Base-by-base conservation (phyloP, 139 green algal genomes). In the Coelastrella sp. region DNA sequence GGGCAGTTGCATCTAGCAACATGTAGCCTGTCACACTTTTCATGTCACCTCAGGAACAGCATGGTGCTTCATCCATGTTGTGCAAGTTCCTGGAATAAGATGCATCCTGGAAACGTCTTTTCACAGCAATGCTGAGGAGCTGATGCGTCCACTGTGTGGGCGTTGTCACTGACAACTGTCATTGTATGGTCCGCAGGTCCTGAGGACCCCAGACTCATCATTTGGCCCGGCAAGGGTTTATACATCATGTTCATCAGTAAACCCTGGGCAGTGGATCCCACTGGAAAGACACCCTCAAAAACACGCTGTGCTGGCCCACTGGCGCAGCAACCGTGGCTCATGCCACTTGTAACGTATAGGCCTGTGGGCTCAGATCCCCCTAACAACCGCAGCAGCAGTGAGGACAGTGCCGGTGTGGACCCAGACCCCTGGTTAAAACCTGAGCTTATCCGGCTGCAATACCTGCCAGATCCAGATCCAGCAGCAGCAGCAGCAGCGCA, bases 231-330 rank as follows among this genome's bases (percentile, higher is more conserved):
- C 61, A 90, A 90, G 87, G 87, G 87, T 80, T 35, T 90, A 12
- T 90, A 79, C 78, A 63, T 90, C 76, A 86, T 90, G 76, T 82
- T 90, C 65, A 74, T 35, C 78, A 81, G 61, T 49, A 90, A 87
- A 56, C 87, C 87, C 35, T 79, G 61, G 61, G 17, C 87, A 4
- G 4, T 90, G 17, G n/a, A 84, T 68, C 87, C 78, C 7, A 24
- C 22, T 57, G 60, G 78, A 60, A 79, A 15, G 17, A 80, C n/a
- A 27, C 63, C 87, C 61, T 27, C 60, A 25, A 65, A 85, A 60
- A 86, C 87, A 24, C 27, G 10, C 24, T 90, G 87, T 56, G 61
- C 61, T 5, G 87, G 87, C 19, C 76, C 76, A 61, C 86, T 78
- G 87, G 87, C 76, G 7, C 78, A 85, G 22, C 87, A 90, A 49